phyloP scores from a whole-genome alignment of 1,139 yeast genomes.

The Scheffersomyces titani region DNA sequence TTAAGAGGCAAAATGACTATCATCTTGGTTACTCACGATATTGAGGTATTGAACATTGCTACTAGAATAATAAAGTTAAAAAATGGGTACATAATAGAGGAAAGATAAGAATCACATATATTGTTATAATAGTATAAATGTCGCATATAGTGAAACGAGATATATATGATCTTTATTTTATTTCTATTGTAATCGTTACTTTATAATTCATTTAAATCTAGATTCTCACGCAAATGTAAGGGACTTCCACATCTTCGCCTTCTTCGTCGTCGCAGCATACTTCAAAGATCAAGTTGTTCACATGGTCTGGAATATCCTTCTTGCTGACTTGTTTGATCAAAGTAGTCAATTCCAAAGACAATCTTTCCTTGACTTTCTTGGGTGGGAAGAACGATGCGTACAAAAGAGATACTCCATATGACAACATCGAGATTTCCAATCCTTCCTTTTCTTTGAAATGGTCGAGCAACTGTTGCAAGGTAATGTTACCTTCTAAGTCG shows the following conservation, averaged over 20 bases:
- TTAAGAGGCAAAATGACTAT: conserved; percentile 40
- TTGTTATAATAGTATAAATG: background rate
- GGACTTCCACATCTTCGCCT: conserved; percentile 96
- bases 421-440: conserved; percentile 84
- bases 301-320: conserved; percentile 77
- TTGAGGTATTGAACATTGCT: conserved; percentile 54
- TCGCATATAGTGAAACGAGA: background rate
- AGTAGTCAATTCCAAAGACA: conserved; percentile 65
- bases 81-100: conserved; percentile 44
- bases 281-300: conserved; percentile 79
- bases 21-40: conserved; percentile 60
- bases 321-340: conserved; percentile 81
- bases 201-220: conserved; percentile 6
- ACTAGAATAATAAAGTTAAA: conserved; percentile 43
- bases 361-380: conserved; percentile 80
- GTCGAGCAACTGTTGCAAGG: conserved; percentile 73
- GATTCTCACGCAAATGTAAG: conserved; percentile 66
- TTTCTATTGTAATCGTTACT: background rate
- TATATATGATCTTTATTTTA: background rate
- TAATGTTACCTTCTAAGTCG: conserved; percentile 74
- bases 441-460: conserved; percentile 82
- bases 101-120: conserved; percentile 15
- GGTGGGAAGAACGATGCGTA: conserved; percentile 96
- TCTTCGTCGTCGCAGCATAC: conserved; percentile 88
- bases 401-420: conserved; percentile 84